Evolutionary conservation across 202 grass and related monocot species (phyloP), one percentile per base, ranked within the genome.

Genomic region (Bolboschoenoplectus hybrid): DNA sequence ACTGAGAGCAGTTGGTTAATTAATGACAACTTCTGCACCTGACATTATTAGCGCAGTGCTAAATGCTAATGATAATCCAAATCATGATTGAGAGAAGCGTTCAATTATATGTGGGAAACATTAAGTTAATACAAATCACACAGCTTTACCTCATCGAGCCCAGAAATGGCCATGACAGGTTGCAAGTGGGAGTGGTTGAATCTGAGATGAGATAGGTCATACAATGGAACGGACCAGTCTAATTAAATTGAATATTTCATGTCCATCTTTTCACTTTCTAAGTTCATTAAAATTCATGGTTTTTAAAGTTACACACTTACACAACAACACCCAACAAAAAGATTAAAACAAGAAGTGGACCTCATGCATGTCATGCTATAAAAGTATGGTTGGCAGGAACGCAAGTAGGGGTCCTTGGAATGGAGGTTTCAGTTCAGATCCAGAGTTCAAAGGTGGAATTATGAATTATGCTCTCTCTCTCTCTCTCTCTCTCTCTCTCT

Each of bases 351-450:
- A 60, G 9, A 47, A 58, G 61, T 70, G 60, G 85, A 80, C 45
- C 63, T 83, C 81, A 68, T 35, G 51, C 44, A 57, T 41, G 49
- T 32, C 47, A 83, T 83, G 81, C 81, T 69, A 83, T 83, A 68
- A 83, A 83, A 83, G 81, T 35, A 61, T 19, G 11, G 17, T 67
- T 67, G 81, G 46, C 81, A 40, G 63, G 46, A 51, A 67, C 45
- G 0, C 62, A 51, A 68, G 81, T 84, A 52, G 81, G 81, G 81
- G 81, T 55, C 81, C 65, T 50, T 84, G 49, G 75, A 87, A 84
- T 26, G 85, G 26, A 35, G 64, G 9, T 63, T 83, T 89, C 88
- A 85, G 81, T 83, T 89, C 88, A 85, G 82, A 85, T 90, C 85
- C 89, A 90, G 73, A 67, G 79, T 67, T 81, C 47, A 87, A 81